A percentile compares a stretch with the other conserved stretches of the same genome.
phyloP scores from a whole-genome alignment of 31 red algal genomes.

The Porphyra umbilicalis region DNA sequence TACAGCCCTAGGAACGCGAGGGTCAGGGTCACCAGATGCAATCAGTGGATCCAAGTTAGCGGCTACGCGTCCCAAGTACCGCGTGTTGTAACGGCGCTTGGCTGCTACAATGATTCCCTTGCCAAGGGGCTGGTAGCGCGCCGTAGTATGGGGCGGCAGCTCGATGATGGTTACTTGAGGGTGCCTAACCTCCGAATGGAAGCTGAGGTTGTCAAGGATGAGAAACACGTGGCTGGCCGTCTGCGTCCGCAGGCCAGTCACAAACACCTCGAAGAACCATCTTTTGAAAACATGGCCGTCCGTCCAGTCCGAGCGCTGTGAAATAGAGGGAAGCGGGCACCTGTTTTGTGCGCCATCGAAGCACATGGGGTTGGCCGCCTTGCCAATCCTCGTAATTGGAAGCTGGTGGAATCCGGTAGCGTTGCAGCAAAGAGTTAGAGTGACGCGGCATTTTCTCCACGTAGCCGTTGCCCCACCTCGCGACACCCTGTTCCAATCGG shows the following conservation, averaged over 20 bases:
- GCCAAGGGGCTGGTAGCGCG: slow-evolving; percentile 18
- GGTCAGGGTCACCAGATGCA: not conserved
- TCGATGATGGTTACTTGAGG: not conserved
- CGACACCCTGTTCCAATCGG: not conserved
- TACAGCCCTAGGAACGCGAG: not conserved
- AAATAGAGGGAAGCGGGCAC: not conserved
- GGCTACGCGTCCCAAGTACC: not conserved
- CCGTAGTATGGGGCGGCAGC: slow-evolving; percentile 4
- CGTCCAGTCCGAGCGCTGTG: slow-evolving; percentile 1
- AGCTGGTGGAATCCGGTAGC: slow-evolving; percentile 12
- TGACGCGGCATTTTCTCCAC: not conserved
- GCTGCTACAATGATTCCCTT: slow-evolving; percentile 3
- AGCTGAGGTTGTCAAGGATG: slow-evolving; percentile 6
- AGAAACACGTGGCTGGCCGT: slow-evolving; percentile 3
- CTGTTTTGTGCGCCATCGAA: slow-evolving; percentile 1
- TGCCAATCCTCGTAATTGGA: not conserved
- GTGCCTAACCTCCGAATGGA: not conserved
- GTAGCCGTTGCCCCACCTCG: slow-evolving; percentile 13
- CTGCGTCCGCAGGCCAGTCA: not conserved
- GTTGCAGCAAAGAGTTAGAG: slow-evolving; percentile 10
- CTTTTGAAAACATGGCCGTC: slow-evolving; percentile 6
- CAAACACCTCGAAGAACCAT: slow-evolving; percentile 3
- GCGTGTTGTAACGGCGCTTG: not conserved
- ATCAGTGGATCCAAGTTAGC: not conserved
- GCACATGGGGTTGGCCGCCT: not conserved